phyloP scores from a whole-genome alignment of 1,139 yeast genomes.

The Martiniozyma asiatica region DNA sequence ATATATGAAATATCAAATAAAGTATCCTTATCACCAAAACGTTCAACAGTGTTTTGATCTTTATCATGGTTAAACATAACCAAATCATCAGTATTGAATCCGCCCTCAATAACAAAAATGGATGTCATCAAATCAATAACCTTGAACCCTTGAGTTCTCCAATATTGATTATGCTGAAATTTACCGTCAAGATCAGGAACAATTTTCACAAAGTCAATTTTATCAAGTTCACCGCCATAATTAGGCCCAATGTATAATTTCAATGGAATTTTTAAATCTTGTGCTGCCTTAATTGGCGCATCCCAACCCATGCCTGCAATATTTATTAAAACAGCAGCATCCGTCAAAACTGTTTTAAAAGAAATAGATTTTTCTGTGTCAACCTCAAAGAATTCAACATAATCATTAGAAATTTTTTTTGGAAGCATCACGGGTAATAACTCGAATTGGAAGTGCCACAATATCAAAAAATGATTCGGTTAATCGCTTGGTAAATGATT shows the following conservation, averaged over 20 bases:
- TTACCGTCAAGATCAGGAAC: slow-evolving; percentile 30
- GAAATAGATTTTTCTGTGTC: slow-evolving; percentile 23
- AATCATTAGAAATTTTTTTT: slow-evolving; percentile 26
- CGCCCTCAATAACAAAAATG: slow-evolving; percentile 34
- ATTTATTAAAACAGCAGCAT: slow-evolving; percentile 41
- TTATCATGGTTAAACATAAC: slow-evolving; percentile 27
- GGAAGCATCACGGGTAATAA: slow-evolving; percentile 30
- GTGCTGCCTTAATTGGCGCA: slow-evolving; percentile 26
- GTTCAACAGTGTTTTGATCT: slow-evolving; percentile 26
- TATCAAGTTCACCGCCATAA: slow-evolving; percentile 37
- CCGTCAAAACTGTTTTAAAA: slow-evolving; percentile 28
- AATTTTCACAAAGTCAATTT: slow-evolving; percentile 13
- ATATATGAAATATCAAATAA: slow-evolving; percentile 27
- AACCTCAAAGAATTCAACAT: slow-evolving; percentile 30
- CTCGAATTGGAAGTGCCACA: slow-evolving; percentile 33
- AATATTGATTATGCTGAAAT: slow-evolving; percentile 27
- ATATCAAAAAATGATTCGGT: slow-evolving; percentile 22
- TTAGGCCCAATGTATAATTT: slow-evolving; percentile 52
- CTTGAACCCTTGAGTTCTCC: slow-evolving; percentile 38
- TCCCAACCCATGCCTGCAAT: slow-evolving; percentile 24
- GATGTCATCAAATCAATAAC: slow-evolving; percentile 36
- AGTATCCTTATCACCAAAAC: slow-evolving; percentile 32
- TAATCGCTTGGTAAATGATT: slow-evolving; percentile 14
- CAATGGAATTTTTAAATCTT: slow-evolving; percentile 26
- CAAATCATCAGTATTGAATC: slow-evolving; percentile 26